Evolutionary conservation across 2,329 filamentous ascomycete species (phyloP).

Genomic region (Didymella lethalis): DNA sequence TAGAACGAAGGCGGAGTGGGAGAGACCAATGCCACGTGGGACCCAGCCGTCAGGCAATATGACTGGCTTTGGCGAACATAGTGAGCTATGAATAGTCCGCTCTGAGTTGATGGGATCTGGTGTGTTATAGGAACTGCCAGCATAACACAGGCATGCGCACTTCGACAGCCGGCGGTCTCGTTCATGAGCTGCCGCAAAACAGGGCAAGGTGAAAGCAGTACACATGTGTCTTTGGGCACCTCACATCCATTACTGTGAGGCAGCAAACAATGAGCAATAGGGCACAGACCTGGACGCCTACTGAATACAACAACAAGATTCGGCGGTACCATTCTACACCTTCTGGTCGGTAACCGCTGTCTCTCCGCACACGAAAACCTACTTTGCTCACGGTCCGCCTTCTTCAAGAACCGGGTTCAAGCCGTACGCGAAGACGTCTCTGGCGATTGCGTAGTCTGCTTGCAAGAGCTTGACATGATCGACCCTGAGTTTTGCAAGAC

Average conservation of each 20-base stretch:
- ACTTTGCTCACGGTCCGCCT: background rate
- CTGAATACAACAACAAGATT: background rate
- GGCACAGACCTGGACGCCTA: background rate
- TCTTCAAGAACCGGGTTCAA: background rate
- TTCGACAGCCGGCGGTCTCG: too few species aligned
- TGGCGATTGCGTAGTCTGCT: background rate
- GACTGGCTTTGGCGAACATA: too few species aligned
- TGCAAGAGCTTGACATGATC: background rate
- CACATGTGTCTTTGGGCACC: too few species aligned
- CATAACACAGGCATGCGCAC: too few species aligned
- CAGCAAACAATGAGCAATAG: background rate
- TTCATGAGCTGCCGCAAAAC: too few species aligned
- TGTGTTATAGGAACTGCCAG: too few species aligned
- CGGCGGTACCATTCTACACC: background rate
- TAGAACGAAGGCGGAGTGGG: too few species aligned
- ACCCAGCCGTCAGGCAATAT: too few species aligned
- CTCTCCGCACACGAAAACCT: constrained; percentile 11
- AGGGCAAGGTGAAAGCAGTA: too few species aligned
- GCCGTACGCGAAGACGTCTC: background rate
- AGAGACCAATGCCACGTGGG: too few species aligned
- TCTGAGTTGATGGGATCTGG: too few species aligned
- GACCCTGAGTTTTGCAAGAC: background rate
- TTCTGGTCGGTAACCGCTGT: constrained; percentile 5
- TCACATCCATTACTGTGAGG: background rate
- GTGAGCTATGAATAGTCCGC: too few species aligned